Evolutionary conservation across 495 filamentous ascomycete species (phyloP), one percentile per base, ranked within the genome.

Genomic region (Penicillium mononematosum): DNA sequence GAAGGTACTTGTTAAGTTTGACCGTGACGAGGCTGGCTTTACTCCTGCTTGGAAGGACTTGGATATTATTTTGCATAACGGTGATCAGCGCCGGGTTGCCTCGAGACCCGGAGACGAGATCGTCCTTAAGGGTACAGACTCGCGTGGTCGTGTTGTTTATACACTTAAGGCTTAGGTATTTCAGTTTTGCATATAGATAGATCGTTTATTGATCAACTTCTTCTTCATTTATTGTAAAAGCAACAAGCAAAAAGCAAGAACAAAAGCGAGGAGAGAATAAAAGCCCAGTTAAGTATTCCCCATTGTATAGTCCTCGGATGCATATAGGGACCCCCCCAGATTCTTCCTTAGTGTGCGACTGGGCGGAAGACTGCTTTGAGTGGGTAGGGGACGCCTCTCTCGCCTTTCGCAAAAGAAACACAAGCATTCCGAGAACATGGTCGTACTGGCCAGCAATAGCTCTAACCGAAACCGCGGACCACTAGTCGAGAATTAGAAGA

Each of bases 1-100:
- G 42, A 70, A 63, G 31, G 66, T 77, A 6, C 65, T 76, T 54
- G 74, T 81, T 34, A 66, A 69, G 22, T 72, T 82, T 24, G 57
- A 58, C n/a, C 60, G 67, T 7, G 70, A 70, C 45, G 66, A 76
- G 43, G 61, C 69, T 49, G 66, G 71, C 19, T 83, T 76, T 63
- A 59, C 70, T 29, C 78, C 81, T 7, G 68, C 79, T 42, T 84
- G 81, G 81, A 78, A 75, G 55, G 74, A 75, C n/a, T 51, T 84
- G 38, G 75, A 78, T 59, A 66, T 83, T 31, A 70, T 84, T 36
- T 55, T 84, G 39, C 81, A 78, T 24, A 58, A 78, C 24, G 78
- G 78, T 3, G 81, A 84, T 62, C 70, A 73, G 31, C 71, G 80
- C 41, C 62, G 63, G 19, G 76, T 83, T 36, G 65, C 72, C 32